Evolutionary conservation across 148 eudicot genomes (phyloP).

Genomic region (Nepenthes gracilis): DNA sequence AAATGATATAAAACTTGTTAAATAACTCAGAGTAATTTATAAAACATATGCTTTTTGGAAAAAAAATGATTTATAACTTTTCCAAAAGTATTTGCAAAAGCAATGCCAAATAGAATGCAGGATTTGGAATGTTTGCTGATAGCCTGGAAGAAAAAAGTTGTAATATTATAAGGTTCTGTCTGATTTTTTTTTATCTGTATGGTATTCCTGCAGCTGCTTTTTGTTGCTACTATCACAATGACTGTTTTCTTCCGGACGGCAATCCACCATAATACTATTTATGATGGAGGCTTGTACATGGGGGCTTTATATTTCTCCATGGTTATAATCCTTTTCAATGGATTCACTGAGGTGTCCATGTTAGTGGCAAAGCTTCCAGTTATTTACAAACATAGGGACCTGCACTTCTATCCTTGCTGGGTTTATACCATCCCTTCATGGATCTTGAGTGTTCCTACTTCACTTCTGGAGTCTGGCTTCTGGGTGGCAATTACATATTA

Average conservation of each 20-base stretch:
- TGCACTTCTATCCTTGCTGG: conserved; percentile 95
- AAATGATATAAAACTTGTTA: no score
- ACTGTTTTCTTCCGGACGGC: conserved; percentile 82
- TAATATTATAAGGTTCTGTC: background rate
- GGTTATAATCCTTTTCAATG: conserved; percentile 96
- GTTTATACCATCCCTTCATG: conserved; percentile 86
- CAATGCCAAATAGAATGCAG: no score
- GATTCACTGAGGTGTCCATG: conserved; percentile 99
- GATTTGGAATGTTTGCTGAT: no score
- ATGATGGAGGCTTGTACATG: conserved; percentile 76
- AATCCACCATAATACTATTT: conserved; percentile 71
- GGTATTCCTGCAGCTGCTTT: conserved; percentile 57
- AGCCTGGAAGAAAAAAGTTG: no score
- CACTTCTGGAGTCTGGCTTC: conserved; percentile 76
- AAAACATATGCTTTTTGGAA: no score
- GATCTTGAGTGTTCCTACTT: conserved; percentile 82
- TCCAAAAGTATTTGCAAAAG: no score
- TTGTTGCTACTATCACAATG: conserved; percentile 91
- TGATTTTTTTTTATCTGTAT: conserved; percentile 4
- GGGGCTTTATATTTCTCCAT: conserved; percentile 88
- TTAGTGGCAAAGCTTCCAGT: conserved; percentile 86
- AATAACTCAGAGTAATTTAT: no score
- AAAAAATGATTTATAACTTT: no score
- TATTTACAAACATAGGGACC: conserved; percentile 87
- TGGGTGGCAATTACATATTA: conserved; percentile 90